Evolutionary conservation across 208 protist species (phyloP).

Genomic region (Trypanosoma theileri): DNA sequence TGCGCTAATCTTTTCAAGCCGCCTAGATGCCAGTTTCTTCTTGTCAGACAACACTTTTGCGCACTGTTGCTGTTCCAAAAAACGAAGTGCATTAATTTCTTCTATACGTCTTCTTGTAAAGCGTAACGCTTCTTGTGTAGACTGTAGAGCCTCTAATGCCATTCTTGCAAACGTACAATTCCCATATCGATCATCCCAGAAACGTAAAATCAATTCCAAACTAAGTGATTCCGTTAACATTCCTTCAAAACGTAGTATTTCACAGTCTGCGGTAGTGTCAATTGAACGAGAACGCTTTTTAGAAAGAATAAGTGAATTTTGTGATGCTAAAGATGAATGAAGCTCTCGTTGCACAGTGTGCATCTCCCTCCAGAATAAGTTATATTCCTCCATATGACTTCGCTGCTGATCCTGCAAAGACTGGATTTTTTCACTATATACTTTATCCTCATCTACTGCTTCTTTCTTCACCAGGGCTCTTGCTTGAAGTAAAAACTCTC

Average conservation of each 20-base stretch:
- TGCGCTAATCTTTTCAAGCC: conserved; percentile 36
- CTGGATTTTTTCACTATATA: conserved; percentile 4
- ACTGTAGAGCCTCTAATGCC: conserved; percentile 21
- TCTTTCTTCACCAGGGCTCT: conserved; percentile 18
- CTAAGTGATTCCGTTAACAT: conserved; percentile 37
- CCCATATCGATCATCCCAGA: not conserved
- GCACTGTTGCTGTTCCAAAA: conserved; percentile 41
- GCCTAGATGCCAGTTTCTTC: conserved; percentile 20
- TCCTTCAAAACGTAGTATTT: conserved; percentile 42
- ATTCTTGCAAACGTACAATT: not conserved
- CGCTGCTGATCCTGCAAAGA: conserved; percentile 3
- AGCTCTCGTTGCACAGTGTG: not conserved
- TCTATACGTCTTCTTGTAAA: conserved; percentile 19
- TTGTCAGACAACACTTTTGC: conserved; percentile 28
- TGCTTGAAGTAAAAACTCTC: conserved; percentile 2
- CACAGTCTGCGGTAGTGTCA: conserved; percentile 13
- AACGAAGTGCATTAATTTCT: conserved; percentile 37
- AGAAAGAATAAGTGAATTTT: not conserved
- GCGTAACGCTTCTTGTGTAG: conserved; percentile 19
- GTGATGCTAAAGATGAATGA: not conserved
- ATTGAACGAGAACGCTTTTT: conserved; percentile 11
- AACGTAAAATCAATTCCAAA: conserved; percentile 7
- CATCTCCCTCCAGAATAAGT: conserved; percentile 14
- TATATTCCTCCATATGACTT: conserved; percentile 11
- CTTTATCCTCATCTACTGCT: not conserved